Percentiles rank a stretch among this genome's conserved stretches.
Evolutionary conservation across 1,284 basidiomycete genomes (phyloP).

Genomic region (Singerocomus inundabilis): DNA sequence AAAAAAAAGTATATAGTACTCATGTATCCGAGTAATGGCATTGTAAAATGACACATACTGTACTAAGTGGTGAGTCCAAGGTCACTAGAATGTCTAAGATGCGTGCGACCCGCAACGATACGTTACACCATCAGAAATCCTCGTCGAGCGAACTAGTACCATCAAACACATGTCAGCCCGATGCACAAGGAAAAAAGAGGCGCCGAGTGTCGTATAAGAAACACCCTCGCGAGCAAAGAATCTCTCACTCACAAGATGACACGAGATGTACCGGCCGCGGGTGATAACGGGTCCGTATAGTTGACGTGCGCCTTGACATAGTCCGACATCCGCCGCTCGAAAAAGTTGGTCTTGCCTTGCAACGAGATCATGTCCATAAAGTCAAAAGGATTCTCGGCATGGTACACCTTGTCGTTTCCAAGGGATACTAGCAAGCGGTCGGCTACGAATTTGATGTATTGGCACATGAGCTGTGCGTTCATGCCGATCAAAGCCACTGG

Average conservation of each 20-base stretch:
- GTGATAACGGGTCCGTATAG: conserved; percentile 27
- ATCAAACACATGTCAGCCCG: background rate
- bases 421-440: conserved; percentile 86
- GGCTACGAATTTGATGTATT: conserved; percentile 97
- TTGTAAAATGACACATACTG: background rate
- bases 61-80: background rate
- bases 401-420: conserved; percentile 80
- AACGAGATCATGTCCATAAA: conserved; percentile 95
- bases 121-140: conserved; percentile 10
- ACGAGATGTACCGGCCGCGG: conserved; percentile 32
- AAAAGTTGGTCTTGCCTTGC: conserved; percentile 79
- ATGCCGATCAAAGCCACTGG: conserved; percentile 79
- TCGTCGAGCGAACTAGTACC: conserved; percentile 15
- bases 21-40: background rate
- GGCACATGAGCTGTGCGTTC: conserved; percentile 83
- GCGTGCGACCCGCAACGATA: background rate
- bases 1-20: background rate
- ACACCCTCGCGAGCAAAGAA: too few species aligned
- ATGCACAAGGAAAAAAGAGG: too few species aligned
- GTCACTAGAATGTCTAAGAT: background rate
- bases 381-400: conserved; percentile 77
- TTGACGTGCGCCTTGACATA: conserved; percentile 77
- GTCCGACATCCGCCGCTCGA: conserved; percentile 84
- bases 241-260: conserved; percentile 49
- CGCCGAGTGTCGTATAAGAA: too few species aligned